Evolutionary conservation across 805 yeast species (phyloP).

Genomic region (Candida namnaoensis): DNA sequence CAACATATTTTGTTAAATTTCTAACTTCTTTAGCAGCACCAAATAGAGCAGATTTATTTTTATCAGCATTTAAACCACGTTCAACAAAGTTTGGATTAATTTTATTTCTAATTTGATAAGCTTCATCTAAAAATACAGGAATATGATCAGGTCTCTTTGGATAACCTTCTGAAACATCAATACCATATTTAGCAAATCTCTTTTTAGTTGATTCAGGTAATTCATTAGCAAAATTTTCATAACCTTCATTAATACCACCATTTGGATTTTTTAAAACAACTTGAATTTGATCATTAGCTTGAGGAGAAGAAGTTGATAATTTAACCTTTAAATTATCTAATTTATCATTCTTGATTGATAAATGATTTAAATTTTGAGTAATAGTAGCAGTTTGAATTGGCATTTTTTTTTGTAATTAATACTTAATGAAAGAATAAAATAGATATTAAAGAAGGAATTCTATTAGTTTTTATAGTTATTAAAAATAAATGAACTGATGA

Average conservation of each 20-base stretch:
- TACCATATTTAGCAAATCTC: slow-evolving; percentile 25
- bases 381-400: no score
- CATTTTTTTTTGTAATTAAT: no score
- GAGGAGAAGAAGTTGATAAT: no score
- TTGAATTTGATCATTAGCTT: background rate
- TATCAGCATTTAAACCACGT: slow-evolving; percentile 30
- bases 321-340: no score
- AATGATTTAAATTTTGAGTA: no score
- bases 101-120: slow-evolving; percentile 24
- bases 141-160: slow-evolving; percentile 28
- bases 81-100: slow-evolving; percentile 25
- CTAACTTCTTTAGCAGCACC: slow-evolving; percentile 33
- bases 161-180: slow-evolving; percentile 30
- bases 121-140: slow-evolving; percentile 32
- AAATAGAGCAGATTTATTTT: slow-evolving; percentile 31
- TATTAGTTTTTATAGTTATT: no score
- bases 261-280: slow-evolving; percentile 1
- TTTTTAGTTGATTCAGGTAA: slow-evolving; percentile 20
- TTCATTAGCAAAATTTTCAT: background rate
- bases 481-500: no score
- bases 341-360: no score
- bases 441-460: no score
- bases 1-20: slow-evolving; percentile 35
- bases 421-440: no score
- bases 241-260: background rate